These are phyloP conservation scores for Moricandia moricandioides DNA, from an alignment of 345 rosid species.

Conservation along the genomic window DNA sequence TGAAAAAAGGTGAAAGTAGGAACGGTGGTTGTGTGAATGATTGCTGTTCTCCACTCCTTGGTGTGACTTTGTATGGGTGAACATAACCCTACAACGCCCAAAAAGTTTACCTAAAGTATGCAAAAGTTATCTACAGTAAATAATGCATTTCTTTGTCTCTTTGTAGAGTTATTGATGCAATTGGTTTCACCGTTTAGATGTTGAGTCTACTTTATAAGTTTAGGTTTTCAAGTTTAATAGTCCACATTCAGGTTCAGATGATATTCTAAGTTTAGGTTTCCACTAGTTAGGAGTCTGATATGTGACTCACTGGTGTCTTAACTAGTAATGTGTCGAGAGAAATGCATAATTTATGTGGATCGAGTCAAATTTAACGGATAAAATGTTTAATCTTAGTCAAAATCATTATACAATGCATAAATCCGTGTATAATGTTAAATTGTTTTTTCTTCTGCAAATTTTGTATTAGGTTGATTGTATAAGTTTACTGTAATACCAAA, in stretches of 20 bases:
- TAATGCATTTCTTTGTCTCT: not conserved
- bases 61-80: slow-evolving; percentile 22
- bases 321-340: too few relatives aligned
- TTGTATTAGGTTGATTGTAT: not conserved
- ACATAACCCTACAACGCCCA: slow-evolving; percentile 30
- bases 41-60: slow-evolving; percentile 67
- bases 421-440: not conserved
- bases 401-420: not conserved
- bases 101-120: slow-evolving; percentile 19
- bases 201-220: not conserved
- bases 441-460: not conserved
- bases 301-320: too few relatives aligned
- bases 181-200: not conserved
- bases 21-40: slow-evolving; percentile 56
- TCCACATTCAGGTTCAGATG: not conserved
- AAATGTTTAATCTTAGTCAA: too few relatives aligned
- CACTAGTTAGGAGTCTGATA: too few relatives aligned
- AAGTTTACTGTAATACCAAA: not conserved
- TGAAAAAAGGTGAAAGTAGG: slow-evolving; percentile 42
- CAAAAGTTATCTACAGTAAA: slow-evolving; percentile 15
- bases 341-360: too few relatives aligned
- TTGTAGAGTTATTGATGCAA: not conserved
- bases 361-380: too few relatives aligned
- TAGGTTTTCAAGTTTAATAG: not conserved
- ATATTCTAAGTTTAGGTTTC: too few relatives aligned